phyloP scores from a whole-genome alignment of 805 yeast genomes.

The Lachancea sp. region DNA sequence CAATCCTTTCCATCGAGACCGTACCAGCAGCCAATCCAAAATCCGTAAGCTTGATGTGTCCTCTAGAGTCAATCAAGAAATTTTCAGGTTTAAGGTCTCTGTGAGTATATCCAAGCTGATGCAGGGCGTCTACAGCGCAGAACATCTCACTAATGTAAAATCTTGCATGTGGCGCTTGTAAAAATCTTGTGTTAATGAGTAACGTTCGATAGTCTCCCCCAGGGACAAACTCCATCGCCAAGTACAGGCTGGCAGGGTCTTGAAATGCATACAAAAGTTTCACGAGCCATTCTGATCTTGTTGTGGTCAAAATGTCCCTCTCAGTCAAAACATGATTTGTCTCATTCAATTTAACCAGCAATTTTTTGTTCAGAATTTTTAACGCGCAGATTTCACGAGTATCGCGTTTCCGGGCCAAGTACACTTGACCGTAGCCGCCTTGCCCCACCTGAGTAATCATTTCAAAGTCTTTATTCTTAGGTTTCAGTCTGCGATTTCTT shows the following conservation, averaged over 20 bases:
- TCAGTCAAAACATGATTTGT: conserved; percentile 94
- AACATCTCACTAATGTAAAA: conserved; percentile 96
- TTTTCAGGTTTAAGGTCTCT: conserved; percentile 96
- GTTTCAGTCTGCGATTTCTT: conserved; percentile 84
- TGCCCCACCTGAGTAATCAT: conserved; percentile 98
- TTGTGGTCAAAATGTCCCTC: conserved; percentile 92
- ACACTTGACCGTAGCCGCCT: conserved; percentile 99
- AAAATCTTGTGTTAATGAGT: conserved; percentile 84
- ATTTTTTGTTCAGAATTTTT: conserved; percentile 81
- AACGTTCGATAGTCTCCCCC: conserved; percentile 98
- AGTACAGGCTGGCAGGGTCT: conserved; percentile 78
- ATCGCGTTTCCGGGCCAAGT: conserved; percentile 86
- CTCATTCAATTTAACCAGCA: conserved; percentile 84
- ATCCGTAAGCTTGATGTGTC: conserved; percentile 90
- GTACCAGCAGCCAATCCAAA: conserved; percentile 97
- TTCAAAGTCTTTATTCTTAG: conserved; percentile 91
- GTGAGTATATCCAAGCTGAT: conserved; percentile 92
- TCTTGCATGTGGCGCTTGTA: conserved; percentile 92
- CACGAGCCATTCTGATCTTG: conserved; percentile 93
- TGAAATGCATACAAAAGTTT: conserved; percentile 92
- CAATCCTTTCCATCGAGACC: conserved; percentile 86
- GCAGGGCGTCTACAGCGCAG: conserved; percentile 86
- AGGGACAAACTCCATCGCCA: conserved; percentile 99
- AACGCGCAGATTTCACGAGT: conserved; percentile 93
- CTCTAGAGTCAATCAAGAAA: conserved; percentile 80